phyloP scores from a whole-genome alignment of 768 basidiomycete genomes.

The Trametes cubensis region DNA sequence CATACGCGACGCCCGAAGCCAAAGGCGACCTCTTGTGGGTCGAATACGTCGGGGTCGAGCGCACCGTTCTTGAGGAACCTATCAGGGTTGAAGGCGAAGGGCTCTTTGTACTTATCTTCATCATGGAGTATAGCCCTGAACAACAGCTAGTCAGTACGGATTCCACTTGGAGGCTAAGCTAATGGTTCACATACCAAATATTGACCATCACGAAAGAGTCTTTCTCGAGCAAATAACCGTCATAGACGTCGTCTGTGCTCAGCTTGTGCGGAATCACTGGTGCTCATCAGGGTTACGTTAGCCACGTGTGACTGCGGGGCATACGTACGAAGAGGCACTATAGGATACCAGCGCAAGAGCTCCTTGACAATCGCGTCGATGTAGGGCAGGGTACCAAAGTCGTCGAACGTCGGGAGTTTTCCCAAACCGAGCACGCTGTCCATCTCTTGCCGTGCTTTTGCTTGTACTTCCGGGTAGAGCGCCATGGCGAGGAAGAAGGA shows the following conservation, averaged over 20 bases:
- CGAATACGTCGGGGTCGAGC: slow-evolving; percentile 1
- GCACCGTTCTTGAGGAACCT: slow-evolving; percentile 29
- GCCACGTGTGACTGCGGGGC: neutral
- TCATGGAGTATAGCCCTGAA: slow-evolving; percentile 49
- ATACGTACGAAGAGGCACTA: slow-evolving; percentile 3
- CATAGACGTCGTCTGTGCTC: slow-evolving; percentile 29
- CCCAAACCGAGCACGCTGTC: slow-evolving; percentile 57
- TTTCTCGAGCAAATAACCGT: slow-evolving; percentile 31
- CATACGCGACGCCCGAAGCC: slow-evolving; percentile 31
- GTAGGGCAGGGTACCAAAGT: slow-evolving; percentile 56
- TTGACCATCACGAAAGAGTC: slow-evolving; percentile 30
- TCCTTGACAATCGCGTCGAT: slow-evolving; percentile 58
- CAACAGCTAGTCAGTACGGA: neutral
- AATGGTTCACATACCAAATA: slow-evolving; percentile 17
- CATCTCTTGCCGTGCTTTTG: slow-evolving; percentile 63
- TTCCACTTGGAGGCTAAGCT: no score
- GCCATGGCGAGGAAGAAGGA: slow-evolving; percentile 71
- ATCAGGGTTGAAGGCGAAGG: slow-evolving; percentile 39
- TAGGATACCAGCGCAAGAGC: slow-evolving; percentile 16
- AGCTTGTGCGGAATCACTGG: slow-evolving; percentile 29
- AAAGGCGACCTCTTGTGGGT: slow-evolving; percentile 19
- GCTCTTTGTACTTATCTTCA: slow-evolving; percentile 38
- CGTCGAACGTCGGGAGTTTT: slow-evolving; percentile 59
- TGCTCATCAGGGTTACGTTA: no score
- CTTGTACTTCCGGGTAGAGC: slow-evolving; percentile 54